A percentile compares a stretch with the other conserved stretches of the same genome.
phyloP scores from a whole-genome alignment of 371 early-diverging fungal genomes.

The Mortierella polycephala region DNA sequence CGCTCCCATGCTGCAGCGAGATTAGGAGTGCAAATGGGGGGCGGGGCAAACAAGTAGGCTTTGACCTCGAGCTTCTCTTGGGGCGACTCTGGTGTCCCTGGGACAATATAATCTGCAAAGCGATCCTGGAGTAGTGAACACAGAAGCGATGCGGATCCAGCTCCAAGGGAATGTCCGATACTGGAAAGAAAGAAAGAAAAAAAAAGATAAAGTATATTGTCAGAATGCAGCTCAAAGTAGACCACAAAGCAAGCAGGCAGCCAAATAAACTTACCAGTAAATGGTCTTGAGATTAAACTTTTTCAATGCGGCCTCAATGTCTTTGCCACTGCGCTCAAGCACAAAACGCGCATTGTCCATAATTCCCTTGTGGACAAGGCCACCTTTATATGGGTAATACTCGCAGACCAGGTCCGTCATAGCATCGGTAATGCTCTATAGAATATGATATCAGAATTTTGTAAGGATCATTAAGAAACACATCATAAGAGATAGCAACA shows the following conservation, averaged over 20 bases:
- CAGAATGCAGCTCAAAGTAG: not conserved
- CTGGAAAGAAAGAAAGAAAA: constrained; percentile 51
- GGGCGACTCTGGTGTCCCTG: constrained; percentile 24
- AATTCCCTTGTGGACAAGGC: constrained; percentile 87
- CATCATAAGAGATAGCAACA: not conserved
- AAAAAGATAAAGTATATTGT: not conserved
- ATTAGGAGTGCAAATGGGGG: constrained; percentile 77
- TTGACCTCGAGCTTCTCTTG: constrained; percentile 56
- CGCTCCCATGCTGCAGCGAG: constrained; percentile 72
- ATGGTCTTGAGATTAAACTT: constrained; percentile 52
- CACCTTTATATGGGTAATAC: constrained; percentile 88
- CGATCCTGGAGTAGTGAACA: constrained; percentile 57
- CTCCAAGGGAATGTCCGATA: constrained; percentile 88
- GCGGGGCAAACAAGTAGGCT: constrained; percentile 68
- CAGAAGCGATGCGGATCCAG: constrained; percentile 78
- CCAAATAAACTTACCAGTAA: constrained; percentile 31
- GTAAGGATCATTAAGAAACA: not conserved
- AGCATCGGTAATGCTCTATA: constrained; percentile 80
- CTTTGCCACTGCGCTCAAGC: constrained; percentile 44
- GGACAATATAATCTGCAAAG: constrained; percentile 20
- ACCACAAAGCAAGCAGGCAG: not conserved
- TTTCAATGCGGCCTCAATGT: constrained; percentile 44
- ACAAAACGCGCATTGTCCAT: constrained; percentile 80
- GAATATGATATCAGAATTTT: not conserved
- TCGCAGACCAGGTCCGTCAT: constrained; percentile 90